Evolutionary conservation across 2,329 filamentous ascomycete genomes (phyloP).

Genomic region (Hymenoscyphus fructigenus): DNA sequence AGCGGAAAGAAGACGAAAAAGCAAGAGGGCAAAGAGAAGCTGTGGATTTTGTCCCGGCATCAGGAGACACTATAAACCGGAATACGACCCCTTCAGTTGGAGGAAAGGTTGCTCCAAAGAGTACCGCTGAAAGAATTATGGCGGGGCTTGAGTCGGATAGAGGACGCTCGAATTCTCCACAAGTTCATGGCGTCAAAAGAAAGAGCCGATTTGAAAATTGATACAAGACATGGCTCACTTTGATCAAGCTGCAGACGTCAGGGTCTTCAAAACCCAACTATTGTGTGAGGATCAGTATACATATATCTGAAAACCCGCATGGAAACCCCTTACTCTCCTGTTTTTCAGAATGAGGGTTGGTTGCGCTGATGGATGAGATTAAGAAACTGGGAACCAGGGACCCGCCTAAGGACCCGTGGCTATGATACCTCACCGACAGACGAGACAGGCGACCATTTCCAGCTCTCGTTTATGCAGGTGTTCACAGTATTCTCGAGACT

Average conservation of each 20-base stretch:
- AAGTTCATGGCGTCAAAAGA: slow-evolving; percentile 34
- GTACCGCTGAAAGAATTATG: slow-evolving; percentile 38
- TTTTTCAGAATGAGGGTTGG: not conserved
- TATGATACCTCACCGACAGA: not conserved
- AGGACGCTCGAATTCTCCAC: slow-evolving; percentile 34
- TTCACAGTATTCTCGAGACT: not conserved
- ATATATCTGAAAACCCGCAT: too few relatives aligned
- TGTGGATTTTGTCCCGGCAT: slow-evolving; percentile 37
- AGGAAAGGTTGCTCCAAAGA: slow-evolving; percentile 28
- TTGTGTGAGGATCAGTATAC: not conserved
- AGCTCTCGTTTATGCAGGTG: not conserved
- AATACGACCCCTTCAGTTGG: slow-evolving; percentile 26
- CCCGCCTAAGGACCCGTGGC: not conserved
- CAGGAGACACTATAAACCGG: slow-evolving; percentile 26
- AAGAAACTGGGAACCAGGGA: not conserved
- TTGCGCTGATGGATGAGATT: not conserved
- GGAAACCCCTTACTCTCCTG: too few relatives aligned
- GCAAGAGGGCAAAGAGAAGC: slow-evolving; percentile 32
- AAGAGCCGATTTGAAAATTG: slow-evolving; percentile 38
- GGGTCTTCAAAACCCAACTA: not conserved
- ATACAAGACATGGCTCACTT: slow-evolving; percentile 10
- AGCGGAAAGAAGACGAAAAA: slow-evolving; percentile 35
- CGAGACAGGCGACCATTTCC: not conserved
- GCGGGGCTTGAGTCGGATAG: slow-evolving; percentile 34
- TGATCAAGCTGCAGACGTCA: not conserved